Base-by-base conservation (phyloP, 192 early-diverging fungal species). In the Backusella westeae region DNA sequence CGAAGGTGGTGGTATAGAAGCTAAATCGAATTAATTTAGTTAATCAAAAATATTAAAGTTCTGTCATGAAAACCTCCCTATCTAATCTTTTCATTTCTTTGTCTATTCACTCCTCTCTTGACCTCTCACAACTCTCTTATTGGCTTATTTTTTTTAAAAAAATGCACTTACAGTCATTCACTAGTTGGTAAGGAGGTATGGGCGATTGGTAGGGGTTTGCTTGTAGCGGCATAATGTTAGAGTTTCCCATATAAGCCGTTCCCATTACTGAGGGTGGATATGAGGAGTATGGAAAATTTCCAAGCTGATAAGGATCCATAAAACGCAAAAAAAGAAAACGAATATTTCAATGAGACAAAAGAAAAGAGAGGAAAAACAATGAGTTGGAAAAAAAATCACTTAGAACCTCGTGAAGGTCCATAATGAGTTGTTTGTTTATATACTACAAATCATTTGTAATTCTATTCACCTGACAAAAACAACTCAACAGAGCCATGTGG, bases 261-360 rank as follows among this genome's bases (percentile, higher is more conserved):
- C 56, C 56, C 56, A 63, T 63, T 29, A 63, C 26, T 3, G 56
- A 29, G 56, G 23, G 56, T 63, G 56, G 56, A 63, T 63, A 63
- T 29, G 56, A 63, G 56, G 56, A 63, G 26, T 63, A 63, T 26
- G 56, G 56, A 63, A 26, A 63, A 29, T 29, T 63, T 63, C 56
- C 26, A 63, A 63, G 56, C 23, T 63, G 56, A 63, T 63, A 63
- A 63, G 56, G 56, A 63, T 63, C 56, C 56, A 63, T 63, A 63
- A 29, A 23, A 63, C 26, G 26, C 21, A 23, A 23, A 21, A 59
- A 69, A 36, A 38, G 6, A 34, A 36, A n/a, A 49, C 19, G 6
- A 49, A 69, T n/a, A 69, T 21, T 69, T 12, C 4, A 21, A 69
- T 69, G 35, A 21, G 36, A 69, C 15, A 23, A 69, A 39, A 69